Evolutionary conservation across 495 filamentous ascomycete species (phyloP).

Genomic region (Cairneyella variabilis): DNA sequence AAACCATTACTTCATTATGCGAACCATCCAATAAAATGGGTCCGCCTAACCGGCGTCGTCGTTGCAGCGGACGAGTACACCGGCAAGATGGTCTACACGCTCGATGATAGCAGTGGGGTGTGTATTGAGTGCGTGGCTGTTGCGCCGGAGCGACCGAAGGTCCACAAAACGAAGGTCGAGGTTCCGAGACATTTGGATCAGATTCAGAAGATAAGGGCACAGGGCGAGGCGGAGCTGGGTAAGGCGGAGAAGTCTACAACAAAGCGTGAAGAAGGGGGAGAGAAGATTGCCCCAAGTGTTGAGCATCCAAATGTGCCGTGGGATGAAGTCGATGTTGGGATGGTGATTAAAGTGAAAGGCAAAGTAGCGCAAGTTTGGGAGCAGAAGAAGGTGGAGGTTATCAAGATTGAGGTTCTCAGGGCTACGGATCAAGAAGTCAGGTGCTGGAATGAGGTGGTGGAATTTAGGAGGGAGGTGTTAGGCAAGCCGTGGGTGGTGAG

Average conservation of each 20-base stretch:
- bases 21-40: constrained; percentile 90
- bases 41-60: constrained; percentile 71
- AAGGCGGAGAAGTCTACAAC: neutral
- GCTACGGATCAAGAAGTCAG: constrained; percentile 72
- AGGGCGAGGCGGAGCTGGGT: neutral
- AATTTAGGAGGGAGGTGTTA: constrained; percentile 63
- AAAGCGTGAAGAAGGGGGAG: neutral
- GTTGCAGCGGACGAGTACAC: constrained; percentile 68
- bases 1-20: constrained; percentile 77
- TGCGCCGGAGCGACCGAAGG: neutral
- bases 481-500: constrained; percentile 43
- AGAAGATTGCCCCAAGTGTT: constrained; percentile 6
- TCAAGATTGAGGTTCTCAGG: constrained; percentile 54
- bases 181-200: constrained; percentile 11
- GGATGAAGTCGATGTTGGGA: constrained; percentile 56
- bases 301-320: constrained; percentile 16
- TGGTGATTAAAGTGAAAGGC: constrained; percentile 75
- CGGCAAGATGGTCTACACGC: constrained; percentile 56
- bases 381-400: constrained; percentile 61
- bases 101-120: constrained; percentile 85
- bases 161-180: neutral
- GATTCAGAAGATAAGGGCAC: neutral
- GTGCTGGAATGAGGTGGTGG: constrained; percentile 66
- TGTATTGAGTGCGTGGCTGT: constrained; percentile 55
- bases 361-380: constrained; percentile 59